Conservation (phyloP, 805 yeast genomes). For the Lipomyces lipofer region DNA sequence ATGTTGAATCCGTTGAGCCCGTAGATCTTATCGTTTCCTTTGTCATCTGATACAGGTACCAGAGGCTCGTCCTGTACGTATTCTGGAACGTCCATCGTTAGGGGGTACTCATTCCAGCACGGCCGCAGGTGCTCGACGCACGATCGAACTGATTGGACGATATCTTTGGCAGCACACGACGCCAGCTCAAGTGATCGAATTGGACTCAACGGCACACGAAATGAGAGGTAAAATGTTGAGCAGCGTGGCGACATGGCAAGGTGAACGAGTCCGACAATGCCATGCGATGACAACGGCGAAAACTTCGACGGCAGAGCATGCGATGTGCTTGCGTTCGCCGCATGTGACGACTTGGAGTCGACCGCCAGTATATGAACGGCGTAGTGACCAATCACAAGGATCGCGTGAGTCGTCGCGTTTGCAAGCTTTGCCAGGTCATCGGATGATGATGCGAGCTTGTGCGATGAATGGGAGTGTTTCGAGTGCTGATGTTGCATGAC, state of each 20-base stretch:
- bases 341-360: constrained; percentile 4
- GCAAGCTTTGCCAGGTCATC: constrained; percentile 23
- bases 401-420: constrained; percentile 19
- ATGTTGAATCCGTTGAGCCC: constrained; percentile 31
- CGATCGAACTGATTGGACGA: constrained; percentile 27
- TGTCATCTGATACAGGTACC: constrained; percentile 8
- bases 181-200: constrained; percentile 33
- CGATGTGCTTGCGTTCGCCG: background rate
- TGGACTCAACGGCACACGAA: constrained; percentile 31
- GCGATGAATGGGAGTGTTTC: background rate
- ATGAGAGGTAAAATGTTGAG: constrained; percentile 31
- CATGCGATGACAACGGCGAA: constrained; percentile 29
- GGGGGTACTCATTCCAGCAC: constrained; percentile 33
- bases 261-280: constrained; percentile 31
- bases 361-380: constrained; percentile 18
- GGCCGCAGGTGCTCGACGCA: constrained; percentile 30
- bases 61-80: constrained; percentile 31
- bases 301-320: constrained; percentile 8
- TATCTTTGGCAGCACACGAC: constrained; percentile 32
- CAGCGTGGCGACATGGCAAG: constrained; percentile 33
- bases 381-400: constrained; percentile 22
- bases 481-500: constrained; percentile 9
- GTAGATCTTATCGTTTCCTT: background rate
- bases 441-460: constrained; percentile 9
- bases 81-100: constrained; percentile 32